Conservation (phyloP, 352 stramenopile genomes). For the Thraustochytrium striatum region DNA sequence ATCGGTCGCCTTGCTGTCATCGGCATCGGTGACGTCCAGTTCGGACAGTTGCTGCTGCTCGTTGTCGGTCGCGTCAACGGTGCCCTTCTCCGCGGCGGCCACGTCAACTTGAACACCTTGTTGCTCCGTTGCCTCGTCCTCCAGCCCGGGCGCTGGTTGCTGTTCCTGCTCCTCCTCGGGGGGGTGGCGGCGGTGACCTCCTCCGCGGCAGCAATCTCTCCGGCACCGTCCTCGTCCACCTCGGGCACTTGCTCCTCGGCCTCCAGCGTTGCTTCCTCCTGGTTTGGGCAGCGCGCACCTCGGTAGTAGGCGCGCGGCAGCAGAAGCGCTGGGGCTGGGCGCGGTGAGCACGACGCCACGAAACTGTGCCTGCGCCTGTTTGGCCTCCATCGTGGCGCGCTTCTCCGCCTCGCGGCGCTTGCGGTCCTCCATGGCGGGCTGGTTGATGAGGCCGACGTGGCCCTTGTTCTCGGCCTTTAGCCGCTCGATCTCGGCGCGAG, state of each 20-base stretch:
- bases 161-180: no score
- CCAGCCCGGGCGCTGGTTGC: background rate
- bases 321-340: background rate
- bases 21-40: background rate
- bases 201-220: background rate
- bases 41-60: background rate
- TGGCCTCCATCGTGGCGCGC: slow-evolving; percentile 1
- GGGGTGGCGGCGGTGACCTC: background rate
- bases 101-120: no score
- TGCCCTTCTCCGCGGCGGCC: no score
- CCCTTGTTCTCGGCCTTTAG: slow-evolving; percentile 6
- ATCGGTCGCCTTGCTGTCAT: background rate
- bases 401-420: slow-evolving; percentile 18
- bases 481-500: slow-evolving; percentile 11
- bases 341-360: background rate
- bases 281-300: background rate
- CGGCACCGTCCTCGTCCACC: background rate
- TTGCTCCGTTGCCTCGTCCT: background rate
- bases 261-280: background rate
- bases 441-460: slow-evolving; percentile 14
- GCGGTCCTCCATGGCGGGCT: slow-evolving; percentile 16
- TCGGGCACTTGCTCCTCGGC: background rate
- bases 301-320: background rate
- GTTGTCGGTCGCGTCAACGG: no score
- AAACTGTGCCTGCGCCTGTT: background rate